These are phyloP conservation scores for Termitomyces sp. DNA, from an alignment of 768 basidiomycete species.

Conservation along the genomic window DNA sequence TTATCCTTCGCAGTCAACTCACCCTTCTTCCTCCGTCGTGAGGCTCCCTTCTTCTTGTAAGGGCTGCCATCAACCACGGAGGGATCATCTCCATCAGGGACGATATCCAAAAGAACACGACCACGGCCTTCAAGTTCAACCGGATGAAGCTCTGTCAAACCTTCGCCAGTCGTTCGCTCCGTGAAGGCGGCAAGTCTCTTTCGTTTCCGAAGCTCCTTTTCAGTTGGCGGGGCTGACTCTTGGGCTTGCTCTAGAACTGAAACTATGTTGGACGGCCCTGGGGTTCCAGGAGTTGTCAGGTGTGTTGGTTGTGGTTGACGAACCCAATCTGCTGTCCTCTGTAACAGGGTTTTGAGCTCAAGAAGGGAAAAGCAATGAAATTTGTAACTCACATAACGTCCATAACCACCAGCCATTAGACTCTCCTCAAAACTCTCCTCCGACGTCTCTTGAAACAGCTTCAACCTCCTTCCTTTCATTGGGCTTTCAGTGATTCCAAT, in stretches of 20 bases:
- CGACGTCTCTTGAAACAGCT: conserved; percentile 77
- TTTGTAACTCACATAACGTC: conserved; percentile 53
- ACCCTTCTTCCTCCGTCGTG: conserved; percentile 49
- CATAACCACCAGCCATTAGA: conserved; percentile 79
- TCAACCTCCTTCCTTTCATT: conserved; percentile 65
- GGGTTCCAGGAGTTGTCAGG: conserved; percentile 32
- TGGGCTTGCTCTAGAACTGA: conserved; percentile 36
- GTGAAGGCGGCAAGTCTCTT: conserved; percentile 69
- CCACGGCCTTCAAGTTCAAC: conserved; percentile 68
- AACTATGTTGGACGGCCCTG: conserved; percentile 41
- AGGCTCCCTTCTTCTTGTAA: conserved; percentile 35
- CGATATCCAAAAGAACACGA: conserved; percentile 61
- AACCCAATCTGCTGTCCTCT: conserved; percentile 62
- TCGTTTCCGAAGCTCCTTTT: conserved; percentile 65
- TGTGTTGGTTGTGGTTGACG: conserved; percentile 50
- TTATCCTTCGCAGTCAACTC: conserved; percentile 32
- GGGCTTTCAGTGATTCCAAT: conserved; percentile 71
- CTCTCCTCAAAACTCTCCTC: conserved; percentile 86
- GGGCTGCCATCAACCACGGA: conserved; percentile 27
- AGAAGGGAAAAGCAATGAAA: not conserved
- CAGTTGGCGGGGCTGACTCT: conserved; percentile 36
- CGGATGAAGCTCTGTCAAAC: conserved; percentile 47
- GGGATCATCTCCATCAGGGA: conserved; percentile 33
- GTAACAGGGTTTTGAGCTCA: conserved; percentile 12
- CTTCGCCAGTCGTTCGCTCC: conserved; percentile 26